Evolutionary conservation across 129 eudicot genomes (phyloP), one percentile per base, ranked within the genome.

Genomic region (Mikania micrantha): DNA sequence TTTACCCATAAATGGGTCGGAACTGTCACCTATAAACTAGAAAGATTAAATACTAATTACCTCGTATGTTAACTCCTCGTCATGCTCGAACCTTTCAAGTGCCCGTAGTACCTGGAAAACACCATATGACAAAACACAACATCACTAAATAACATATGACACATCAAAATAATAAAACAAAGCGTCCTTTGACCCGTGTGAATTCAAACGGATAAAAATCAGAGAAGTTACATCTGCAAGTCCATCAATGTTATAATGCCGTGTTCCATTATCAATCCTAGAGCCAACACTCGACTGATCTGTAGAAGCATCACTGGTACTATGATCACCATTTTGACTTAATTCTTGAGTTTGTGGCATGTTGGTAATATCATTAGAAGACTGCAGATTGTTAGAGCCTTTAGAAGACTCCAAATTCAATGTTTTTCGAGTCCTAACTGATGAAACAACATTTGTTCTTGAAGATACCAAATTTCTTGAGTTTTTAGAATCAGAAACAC

Each of bases 1-100:
- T n/a, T 57, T 57, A 57, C 21, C 38, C 60, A 24, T 53, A 22
- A 22, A 24, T 7, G 25, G 65, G 7, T 31, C 7, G 27, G 24
- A 59, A 31, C 9, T 7, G 65, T 32, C 41, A 31, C 65, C 41
- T 10, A 19, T n/a, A 22, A 4, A 31, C 57, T 15, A 31, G 15
- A 38, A 13, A 29, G 61, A 53, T n/a, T 15, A 69, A 45, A 65
- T 24, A 49, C 41, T 31, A n/a, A 31, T 28, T 91, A 92, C 98
- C 96, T 88, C 98, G 52, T 84, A 82, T 47, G 96, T 74, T 29
- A 83, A 78, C 78, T 80, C 94, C 39, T 83, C 95, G 68, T 85
- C 86, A 69, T 86, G 91, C 52, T 84, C 98, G 28, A 88, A 84
- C 71, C 96, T 82, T 66, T 88, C 90, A 66, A 93, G 87, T 12